Conservation (phyloP, 148 eudicot genomes). For the Camellia japonica region DNA sequence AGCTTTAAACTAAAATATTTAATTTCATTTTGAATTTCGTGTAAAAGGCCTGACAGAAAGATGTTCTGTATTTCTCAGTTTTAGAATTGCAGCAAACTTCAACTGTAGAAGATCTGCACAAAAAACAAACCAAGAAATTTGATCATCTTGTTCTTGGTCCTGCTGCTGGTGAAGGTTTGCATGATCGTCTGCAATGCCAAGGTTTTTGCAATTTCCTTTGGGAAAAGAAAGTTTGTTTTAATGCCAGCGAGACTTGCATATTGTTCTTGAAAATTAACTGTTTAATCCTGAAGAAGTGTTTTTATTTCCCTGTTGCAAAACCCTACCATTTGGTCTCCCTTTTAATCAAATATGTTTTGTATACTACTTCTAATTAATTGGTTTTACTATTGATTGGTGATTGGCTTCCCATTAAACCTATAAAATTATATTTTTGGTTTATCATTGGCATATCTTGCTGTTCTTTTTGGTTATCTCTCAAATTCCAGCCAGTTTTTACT, state of each 20-base stretch:
- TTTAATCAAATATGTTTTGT: background rate
- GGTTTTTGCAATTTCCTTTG: conserved; percentile 35
- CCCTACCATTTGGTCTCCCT: background rate
- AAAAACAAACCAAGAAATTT: conserved; percentile 40
- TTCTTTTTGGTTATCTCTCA: background rate
- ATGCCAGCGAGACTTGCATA: background rate
- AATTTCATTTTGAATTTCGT: background rate
- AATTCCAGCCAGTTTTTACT: background rate
- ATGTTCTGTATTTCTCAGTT: conserved; percentile 36
- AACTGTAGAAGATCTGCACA: conserved; percentile 27
- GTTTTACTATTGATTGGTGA: background rate
- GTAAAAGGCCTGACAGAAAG: background rate
- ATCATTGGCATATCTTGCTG: background rate
- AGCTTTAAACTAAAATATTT: background rate
- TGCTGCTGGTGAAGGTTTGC: conserved; percentile 86
- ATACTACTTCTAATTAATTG: background rate
- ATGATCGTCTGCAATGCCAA: conserved; percentile 83
- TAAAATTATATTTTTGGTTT: background rate
- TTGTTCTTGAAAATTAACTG: background rate
- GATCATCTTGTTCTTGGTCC: conserved; percentile 81
- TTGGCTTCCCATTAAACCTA: background rate
- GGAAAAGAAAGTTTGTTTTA: background rate
- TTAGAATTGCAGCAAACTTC: conserved; percentile 55
- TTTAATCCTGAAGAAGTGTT: background rate
- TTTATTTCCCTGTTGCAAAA: background rate